phyloP scores from a whole-genome alignment of 345 rosid genomes.

The Bruguiera gymnorhiza region DNA sequence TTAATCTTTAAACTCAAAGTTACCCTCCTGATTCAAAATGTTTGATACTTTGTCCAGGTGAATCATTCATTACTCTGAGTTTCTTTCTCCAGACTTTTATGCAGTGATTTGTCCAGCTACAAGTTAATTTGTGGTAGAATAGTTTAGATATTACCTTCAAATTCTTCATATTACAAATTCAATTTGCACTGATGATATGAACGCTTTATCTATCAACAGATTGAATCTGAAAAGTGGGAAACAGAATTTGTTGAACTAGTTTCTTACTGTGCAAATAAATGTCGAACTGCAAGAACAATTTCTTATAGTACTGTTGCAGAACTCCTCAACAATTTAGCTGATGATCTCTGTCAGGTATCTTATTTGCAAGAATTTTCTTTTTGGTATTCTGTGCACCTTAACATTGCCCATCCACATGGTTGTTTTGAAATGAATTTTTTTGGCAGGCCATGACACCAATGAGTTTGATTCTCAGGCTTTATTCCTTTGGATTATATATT shows the following conservation, averaged over 20 bases:
- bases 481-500: conserved; percentile 56
- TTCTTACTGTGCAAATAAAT: conserved; percentile 67
- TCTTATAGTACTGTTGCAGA: conserved; percentile 49
- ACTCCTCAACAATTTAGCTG: conserved; percentile 43
- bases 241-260: conserved; percentile 58
- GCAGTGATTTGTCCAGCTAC: neutral
- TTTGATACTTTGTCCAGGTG: neutral
- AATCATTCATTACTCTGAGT: neutral
- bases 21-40: neutral
- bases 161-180: neutral
- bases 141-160: neutral
- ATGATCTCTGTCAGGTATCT: conserved; percentile 51
- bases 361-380: conserved; percentile 21
- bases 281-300: conserved; percentile 40
- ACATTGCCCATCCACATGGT: conserved; percentile 4
- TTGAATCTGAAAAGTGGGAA: conserved; percentile 34
- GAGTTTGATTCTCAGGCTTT: conserved; percentile 59
- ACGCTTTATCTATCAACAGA: conserved; percentile 38
- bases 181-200: neutral
- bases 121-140: no score
- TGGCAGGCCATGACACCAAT: conserved; percentile 57
- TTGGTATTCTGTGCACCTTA: neutral
- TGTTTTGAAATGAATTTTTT: conserved; percentile 21
- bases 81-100: neutral
- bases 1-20: neutral